Conservation (phyloP, 805 yeast species). For the Pichia nakasei region DNA sequence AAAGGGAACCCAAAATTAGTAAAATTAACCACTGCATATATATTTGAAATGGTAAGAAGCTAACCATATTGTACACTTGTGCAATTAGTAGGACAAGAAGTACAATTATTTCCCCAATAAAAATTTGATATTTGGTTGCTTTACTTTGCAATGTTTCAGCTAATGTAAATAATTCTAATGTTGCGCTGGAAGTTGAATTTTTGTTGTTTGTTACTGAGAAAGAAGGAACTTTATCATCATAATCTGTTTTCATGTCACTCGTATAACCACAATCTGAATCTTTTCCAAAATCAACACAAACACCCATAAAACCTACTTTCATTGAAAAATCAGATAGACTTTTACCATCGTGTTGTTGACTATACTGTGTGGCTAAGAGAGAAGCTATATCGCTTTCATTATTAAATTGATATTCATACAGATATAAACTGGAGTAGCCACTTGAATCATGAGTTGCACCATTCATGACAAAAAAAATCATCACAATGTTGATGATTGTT, state of each 20-base stretch:
- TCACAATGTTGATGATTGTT: conserved; percentile 9
- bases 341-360: conserved; percentile 7
- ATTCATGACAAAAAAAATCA: conserved; percentile 12
- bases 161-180: conserved; percentile 9
- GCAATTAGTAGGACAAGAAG: conserved; percentile 4
- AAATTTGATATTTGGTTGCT: conserved; percentile 9
- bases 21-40: conserved; percentile 1
- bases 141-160: conserved; percentile 8
- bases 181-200: conserved; percentile 4
- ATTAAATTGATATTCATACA: conserved; percentile 8
- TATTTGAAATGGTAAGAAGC: conserved; percentile 10
- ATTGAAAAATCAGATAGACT: conserved; percentile 7
- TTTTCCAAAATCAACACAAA: conserved; percentile 11
- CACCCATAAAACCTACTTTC: conserved; percentile 11
- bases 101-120: conserved; percentile 8
- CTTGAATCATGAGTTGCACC: conserved; percentile 11
- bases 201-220: conserved; percentile 8
- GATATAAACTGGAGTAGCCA: conserved; percentile 8
- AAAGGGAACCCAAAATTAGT: neutral
- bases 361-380: conserved; percentile 8
- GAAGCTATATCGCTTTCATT: conserved; percentile 8
- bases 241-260: conserved; percentile 6
- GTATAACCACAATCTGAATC: conserved; percentile 10
- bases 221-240: conserved; percentile 8
- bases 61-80: conserved; percentile 8